Evolutionary conservation across 345 rosid species (phyloP).

Genomic region (Populus ilicifolia): DNA sequence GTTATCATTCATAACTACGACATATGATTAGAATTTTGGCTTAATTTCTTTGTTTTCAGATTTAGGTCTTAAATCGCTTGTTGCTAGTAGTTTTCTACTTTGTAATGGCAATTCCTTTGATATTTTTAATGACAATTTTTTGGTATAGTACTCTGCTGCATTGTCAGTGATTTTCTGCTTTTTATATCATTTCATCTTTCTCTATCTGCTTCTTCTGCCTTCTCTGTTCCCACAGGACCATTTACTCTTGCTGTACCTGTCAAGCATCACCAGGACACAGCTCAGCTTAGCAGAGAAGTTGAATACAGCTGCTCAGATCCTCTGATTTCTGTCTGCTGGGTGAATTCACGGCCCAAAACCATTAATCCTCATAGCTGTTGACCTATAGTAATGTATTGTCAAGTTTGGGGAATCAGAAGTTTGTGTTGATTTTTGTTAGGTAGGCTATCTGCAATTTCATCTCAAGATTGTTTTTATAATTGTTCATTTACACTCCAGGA

Average conservation of each 20-base stretch:
- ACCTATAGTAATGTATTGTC: neutral
- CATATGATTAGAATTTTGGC: neutral
- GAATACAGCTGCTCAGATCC: constrained; percentile 89
- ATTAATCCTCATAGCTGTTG: neutral
- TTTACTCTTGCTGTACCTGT: constrained; percentile 69
- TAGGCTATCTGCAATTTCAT: neutral
- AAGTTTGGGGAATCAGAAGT: neutral
- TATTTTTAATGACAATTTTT: neutral
- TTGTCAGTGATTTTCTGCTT: neutral
- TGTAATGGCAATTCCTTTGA: neutral
- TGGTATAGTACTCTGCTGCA: neutral
- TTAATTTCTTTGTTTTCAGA: too few relatives aligned
- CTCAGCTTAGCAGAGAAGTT: constrained; percentile 83
- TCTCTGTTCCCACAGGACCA: constrained; percentile 52
- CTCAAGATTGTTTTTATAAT: neutral
- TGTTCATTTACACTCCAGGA: neutral
- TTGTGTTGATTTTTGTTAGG: constrained; percentile 1
- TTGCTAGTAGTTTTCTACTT: too few relatives aligned
- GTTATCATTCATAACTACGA: neutral
- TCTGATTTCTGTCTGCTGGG: constrained; percentile 22
- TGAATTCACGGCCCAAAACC: neutral
- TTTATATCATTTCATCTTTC: neutral
- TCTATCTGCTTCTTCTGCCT: neutral
- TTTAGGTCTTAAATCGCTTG: neutral
- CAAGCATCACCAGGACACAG: constrained; percentile 93